Conservation (phyloP, 306 rosid genomes). For the Cucumis hystrix region DNA sequence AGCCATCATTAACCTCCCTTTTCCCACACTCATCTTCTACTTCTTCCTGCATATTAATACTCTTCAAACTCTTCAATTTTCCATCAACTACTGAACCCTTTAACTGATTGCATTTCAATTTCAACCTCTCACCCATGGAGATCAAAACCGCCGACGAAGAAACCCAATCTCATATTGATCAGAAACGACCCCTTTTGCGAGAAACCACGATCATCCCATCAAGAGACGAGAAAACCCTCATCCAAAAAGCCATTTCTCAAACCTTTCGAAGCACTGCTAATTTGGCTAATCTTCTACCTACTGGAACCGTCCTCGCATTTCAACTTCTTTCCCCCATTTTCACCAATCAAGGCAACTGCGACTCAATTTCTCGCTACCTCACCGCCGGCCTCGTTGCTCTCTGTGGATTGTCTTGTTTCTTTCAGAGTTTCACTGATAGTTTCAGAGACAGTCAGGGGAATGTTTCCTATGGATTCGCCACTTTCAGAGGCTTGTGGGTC, state of each 20-base stretch:
- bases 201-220: slow-evolving; percentile 20
- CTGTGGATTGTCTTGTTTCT: slow-evolving; percentile 42
- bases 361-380: slow-evolving; percentile 26
- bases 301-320: slow-evolving; percentile 77
- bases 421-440: slow-evolving; percentile 65
- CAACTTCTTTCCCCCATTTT: slow-evolving; percentile 74
- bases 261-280: slow-evolving; percentile 75
- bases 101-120: background rate
- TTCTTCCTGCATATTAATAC: background rate
- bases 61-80: background rate
- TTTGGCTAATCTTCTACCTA: slow-evolving; percentile 82
- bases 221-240: slow-evolving; percentile 27
- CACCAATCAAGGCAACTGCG: slow-evolving; percentile 58
- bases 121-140: slow-evolving; percentile 25
- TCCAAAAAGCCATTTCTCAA: slow-evolving; percentile 64
- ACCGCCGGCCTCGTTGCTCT: slow-evolving; percentile 31
- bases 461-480: slow-evolving; percentile 49
- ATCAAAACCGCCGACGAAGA: slow-evolving; percentile 19
- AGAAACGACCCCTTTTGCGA: slow-evolving; percentile 39
- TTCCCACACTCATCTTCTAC: background rate
- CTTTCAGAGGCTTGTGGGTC: slow-evolving; percentile 54
- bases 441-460: slow-evolving; percentile 46
- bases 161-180: slow-evolving; percentile 10
- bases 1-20: background rate
- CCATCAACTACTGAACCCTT: background rate